Conservation (phyloP, 345 rosid genomes). For the Euphorbia pulcherrima region DNA sequence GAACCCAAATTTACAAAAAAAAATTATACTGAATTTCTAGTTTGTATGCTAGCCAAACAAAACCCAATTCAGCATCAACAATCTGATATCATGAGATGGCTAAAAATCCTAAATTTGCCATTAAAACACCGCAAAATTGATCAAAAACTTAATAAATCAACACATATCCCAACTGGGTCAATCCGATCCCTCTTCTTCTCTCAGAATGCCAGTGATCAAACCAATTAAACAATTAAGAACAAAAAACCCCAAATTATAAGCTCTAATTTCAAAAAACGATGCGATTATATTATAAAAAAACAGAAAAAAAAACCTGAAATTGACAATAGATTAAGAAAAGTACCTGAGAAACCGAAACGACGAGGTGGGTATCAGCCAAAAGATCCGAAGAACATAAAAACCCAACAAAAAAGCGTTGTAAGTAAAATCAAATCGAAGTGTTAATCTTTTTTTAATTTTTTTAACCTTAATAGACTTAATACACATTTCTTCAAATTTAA, state of each 20-base stretch:
- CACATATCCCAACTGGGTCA: conserved; percentile 20
- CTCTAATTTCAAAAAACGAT: background rate
- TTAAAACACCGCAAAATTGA: background rate
- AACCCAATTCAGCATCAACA: conserved; percentile 18
- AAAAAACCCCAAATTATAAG: conserved; percentile 10
- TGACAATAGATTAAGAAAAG: conserved; percentile 5
- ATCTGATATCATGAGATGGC: background rate
- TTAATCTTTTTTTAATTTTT: too few species aligned
- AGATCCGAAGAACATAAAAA: conserved; percentile 1
- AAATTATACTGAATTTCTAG: background rate
- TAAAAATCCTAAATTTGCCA: background rate
- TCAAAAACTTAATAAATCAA: conserved; percentile 6
- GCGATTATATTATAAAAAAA: background rate
- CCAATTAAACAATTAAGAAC: background rate
- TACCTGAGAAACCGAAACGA: conserved; percentile 19
- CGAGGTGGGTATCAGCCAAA: conserved; percentile 12
- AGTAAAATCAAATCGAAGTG: too few species aligned
- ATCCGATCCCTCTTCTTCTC: conserved; percentile 26
- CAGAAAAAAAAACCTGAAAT: background rate
- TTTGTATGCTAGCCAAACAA: background rate
- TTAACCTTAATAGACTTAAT: conserved; percentile 60
- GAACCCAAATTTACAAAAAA: conserved; percentile 3
- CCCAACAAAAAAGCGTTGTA: conserved; percentile 2
- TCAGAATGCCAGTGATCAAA: conserved; percentile 8
- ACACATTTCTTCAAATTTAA: conserved; percentile 94